Base-by-base conservation (phyloP, 305 asterid genomes). In the Fraxinus ornus region DNA sequence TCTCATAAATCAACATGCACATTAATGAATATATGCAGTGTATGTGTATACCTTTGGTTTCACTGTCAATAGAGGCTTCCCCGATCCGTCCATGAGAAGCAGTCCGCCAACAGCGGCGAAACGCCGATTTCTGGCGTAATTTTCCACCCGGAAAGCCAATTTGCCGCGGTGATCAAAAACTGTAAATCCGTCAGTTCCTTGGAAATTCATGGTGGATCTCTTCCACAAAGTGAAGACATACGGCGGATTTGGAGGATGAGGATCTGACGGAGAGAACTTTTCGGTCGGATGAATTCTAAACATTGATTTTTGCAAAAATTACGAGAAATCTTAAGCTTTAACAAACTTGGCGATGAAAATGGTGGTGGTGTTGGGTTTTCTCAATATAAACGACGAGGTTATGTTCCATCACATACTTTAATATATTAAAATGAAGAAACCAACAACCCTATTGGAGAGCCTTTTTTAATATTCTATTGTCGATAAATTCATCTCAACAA, bases 101-200 rank as follows among this genome's bases (percentile, higher is more conserved):
- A 88, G 83, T 47, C 88, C 87, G 2, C 78, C 79, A 10, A 74
- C 47, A 2, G 75, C 60, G 8, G 79, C 81, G 15, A 86, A 71
- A 21, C 87, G 30, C 30, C 78, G 81, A 78, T 74, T 84, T 64
- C 87, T 76, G 80, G 83, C 60, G 57, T 88, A 88, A 49, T 88
- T 88, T 55, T 88, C 91, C 5, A 88, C 89, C 49, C 89, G 84
- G 71, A 88, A 88, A 12, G 81, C 85, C 71, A 88, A 73, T 5
- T 52, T 80, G 10, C 91, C 89, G 0, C 28, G 84, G 19, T 79
- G 73, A 64, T 86, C 83, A 57, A 84, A 88, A 17, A 84, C 91
- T 17, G 88, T 86, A 80, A 88, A 88, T 12, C 91, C 91, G 72
- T 88, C 91, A 7, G 89, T 88, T 8, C 89, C 91, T 26, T 84